Conservation (phyloP, 129 eudicot genomes). For the Artemisia argyi region DNA sequence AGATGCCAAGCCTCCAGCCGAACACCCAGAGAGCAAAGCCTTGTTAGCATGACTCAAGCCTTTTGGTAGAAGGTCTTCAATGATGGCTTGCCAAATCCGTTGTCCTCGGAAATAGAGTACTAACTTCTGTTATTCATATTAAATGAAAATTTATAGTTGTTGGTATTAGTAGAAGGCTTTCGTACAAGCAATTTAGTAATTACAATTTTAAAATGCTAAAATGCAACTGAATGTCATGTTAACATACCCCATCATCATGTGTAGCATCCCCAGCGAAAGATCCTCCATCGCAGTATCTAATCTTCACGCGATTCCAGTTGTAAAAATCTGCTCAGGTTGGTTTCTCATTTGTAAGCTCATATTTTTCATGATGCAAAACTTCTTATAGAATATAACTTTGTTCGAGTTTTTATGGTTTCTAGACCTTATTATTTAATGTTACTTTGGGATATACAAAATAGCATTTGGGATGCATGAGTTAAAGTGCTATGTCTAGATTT, state of each 20-base stretch:
- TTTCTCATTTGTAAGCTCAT: neutral
- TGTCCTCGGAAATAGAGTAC: constrained; percentile 92
- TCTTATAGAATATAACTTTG: too few species aligned
- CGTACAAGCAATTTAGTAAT: neutral
- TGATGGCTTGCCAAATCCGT: constrained; percentile 83
- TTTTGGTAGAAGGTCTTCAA: constrained; percentile 85
- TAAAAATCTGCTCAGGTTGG: constrained; percentile 65
- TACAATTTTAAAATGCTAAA: neutral
- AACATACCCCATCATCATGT: constrained; percentile 83
- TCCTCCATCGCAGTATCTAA: constrained; percentile 97
- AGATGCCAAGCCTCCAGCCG: constrained; percentile 93
- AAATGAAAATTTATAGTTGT: constrained; percentile 13
- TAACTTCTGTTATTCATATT: constrained; percentile 65
- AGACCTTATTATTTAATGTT: neutral
- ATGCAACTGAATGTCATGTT: neutral
- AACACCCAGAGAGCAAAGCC: constrained; percentile 98
- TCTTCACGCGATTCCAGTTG: constrained; percentile 99
- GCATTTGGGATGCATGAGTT: neutral
- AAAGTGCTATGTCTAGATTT: neutral
- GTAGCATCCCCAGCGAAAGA: constrained; percentile 80
- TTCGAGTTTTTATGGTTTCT: too few species aligned
- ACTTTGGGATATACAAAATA: neutral
- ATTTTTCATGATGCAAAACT: neutral
- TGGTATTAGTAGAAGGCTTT: constrained; percentile 18
- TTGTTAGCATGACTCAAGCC: constrained; percentile 71